phyloP scores from a whole-genome alignment of 1,284 basidiomycete genomes.

The Bjerkandera adusta region DNA sequence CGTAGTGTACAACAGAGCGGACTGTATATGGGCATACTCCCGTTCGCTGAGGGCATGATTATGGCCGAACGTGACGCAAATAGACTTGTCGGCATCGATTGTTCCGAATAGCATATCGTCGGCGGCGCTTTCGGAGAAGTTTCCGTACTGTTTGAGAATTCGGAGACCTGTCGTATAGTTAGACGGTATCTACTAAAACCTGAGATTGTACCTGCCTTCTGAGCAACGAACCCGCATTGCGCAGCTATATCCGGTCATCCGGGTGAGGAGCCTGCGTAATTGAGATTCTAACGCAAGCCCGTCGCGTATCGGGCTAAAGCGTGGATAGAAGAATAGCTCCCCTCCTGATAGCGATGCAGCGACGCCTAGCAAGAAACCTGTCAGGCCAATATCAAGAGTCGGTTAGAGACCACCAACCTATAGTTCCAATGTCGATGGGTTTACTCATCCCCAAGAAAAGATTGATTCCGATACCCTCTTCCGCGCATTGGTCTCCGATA shows the following conservation, averaged over 20 bases:
- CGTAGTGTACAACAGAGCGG: conserved; percentile 90
- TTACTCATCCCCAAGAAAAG: conserved; percentile 85
- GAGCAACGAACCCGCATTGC: conserved; percentile 86
- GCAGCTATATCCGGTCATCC: conserved; percentile 82
- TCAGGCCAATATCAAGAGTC: background rate
- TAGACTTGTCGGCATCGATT: conserved; percentile 80
- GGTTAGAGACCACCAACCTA: conserved; percentile 50
- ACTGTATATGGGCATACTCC: conserved; percentile 82
- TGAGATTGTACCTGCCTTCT: conserved; percentile 45
- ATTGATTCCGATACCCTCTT: conserved; percentile 89
- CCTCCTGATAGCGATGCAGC: conserved; percentile 86
- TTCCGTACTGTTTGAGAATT: conserved; percentile 73
- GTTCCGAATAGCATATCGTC: conserved; percentile 83
- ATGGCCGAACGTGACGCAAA: conserved; percentile 68
- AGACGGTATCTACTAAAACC: conserved; percentile 8
- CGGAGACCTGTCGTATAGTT: conserved; percentile 57
- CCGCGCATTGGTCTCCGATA: conserved; percentile 85
- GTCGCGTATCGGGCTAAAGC: conserved; percentile 79
- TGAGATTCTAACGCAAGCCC: conserved; percentile 69
- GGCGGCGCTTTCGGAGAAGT: conserved; percentile 75
- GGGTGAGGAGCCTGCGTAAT: conserved; percentile 65
- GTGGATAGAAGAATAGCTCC: conserved; percentile 90
- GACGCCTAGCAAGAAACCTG: conserved; percentile 40
- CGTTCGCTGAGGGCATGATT: conserved; percentile 73
- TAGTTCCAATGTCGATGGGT: conserved; percentile 86